Evolutionary conservation across 371 early-diverging fungal genomes (phyloP), one percentile per base, ranked within the genome.

Genomic region (Mucor plumbeus): DNA sequence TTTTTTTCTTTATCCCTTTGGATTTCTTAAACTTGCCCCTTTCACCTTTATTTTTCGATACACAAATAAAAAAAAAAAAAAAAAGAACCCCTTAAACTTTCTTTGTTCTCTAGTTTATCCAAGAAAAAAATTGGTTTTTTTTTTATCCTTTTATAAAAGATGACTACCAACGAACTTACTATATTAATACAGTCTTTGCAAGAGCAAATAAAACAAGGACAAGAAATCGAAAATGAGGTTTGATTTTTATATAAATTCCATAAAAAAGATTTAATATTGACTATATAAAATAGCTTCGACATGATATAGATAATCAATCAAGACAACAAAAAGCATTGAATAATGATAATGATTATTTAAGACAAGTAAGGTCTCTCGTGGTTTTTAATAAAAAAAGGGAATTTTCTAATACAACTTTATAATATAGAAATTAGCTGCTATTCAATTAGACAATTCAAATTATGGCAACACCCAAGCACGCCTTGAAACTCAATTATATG

Each of bases 401-500:
- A 14, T 31, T 13, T 43, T 40, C 53, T 17, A 35, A 41, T 35
- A 15, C n/a, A 4, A 60, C 41, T 31, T 60, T 39, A 50, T 59
- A 9, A 26, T 15, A 43, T 56, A 82, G 82, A 77, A 77, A 79
- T 65, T 79, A 4, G 64, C 70, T 34, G 79, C 70, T 36, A 71
- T 83, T 34, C 77, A 78, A 65, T 76, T 73, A 33, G 83, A 83
- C 55, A 83, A 79, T 43, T 70, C 72, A 17, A 78, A 69, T 41
- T 74, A 75, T 54, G 64, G 78, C 60, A 75, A 83, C 21, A 78
- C 76, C 0, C 83, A 79, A 61, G 70, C 81, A 17, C 77, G 84
- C 15, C 69, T 84, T 10, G 84, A 84, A 57, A 84, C 80, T 2
- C 80, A 81, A 64, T 53, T 84, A 26, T 84, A 84, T 57, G 71